These are phyloP conservation scores for Tetrapisispora nanseiensis DNA, from an alignment of 805 yeast species.

Conservation along the genomic window DNA sequence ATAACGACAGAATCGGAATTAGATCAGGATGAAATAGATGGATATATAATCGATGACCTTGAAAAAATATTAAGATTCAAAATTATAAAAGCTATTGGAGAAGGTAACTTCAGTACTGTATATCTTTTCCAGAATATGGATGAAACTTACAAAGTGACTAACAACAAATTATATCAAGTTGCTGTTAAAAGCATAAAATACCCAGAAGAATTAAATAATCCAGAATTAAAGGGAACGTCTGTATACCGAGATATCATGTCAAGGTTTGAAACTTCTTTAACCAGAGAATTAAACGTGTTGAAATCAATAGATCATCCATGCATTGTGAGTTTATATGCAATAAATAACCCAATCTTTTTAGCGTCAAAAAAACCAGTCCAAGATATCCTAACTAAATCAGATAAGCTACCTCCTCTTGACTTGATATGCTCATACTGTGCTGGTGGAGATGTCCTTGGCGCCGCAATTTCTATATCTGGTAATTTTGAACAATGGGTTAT, in stretches of 20 bases:
- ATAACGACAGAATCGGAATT: constrained; percentile 3
- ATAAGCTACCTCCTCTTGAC: constrained; percentile 26
- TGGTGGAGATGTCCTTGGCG: constrained; percentile 80
- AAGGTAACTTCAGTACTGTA: constrained; percentile 63
- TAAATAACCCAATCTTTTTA: constrained; percentile 23
- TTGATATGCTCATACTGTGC: constrained; percentile 66
- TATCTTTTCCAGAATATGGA: constrained; percentile 35
- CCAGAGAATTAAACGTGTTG: constrained; percentile 68
- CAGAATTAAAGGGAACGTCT: constrained; percentile 23
- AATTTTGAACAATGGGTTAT: constrained; percentile 41
- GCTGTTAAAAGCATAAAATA: constrained; percentile 64
- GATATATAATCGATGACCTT: constrained; percentile 12
- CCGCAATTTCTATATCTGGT: constrained; percentile 36
- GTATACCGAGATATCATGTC: constrained; percentile 34
- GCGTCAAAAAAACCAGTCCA: constrained; percentile 22
- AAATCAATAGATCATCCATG: constrained; percentile 54
- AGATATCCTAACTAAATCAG: constrained; percentile 25
- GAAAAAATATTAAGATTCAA: constrained; percentile 25
- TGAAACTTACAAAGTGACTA: constrained; percentile 1
- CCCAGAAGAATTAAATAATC: constrained; percentile 21
- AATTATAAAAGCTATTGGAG: constrained; percentile 41
- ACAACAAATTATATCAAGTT: constrained; percentile 26
- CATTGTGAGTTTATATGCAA: constrained; percentile 51
- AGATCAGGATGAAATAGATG: constrained; percentile 11
- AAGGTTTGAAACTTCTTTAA: constrained; percentile 50